These are phyloP conservation scores for Pseudocercospora fijiensis DNA, from an alignment of 2,329 filamentous ascomycete species.

Conservation along the genomic window DNA sequence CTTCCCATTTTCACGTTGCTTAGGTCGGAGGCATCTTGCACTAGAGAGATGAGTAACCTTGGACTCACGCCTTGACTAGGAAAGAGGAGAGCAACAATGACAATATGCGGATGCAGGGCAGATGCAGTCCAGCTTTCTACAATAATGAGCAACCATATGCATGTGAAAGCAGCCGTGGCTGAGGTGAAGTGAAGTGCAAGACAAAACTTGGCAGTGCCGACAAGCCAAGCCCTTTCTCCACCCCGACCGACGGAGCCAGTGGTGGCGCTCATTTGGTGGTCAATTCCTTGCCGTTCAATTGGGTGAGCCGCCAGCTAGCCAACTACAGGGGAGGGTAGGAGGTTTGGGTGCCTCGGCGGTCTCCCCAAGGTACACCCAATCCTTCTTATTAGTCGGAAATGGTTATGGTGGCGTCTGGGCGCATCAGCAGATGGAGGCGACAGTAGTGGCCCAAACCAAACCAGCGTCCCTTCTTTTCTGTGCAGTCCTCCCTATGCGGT, in stretches of 20 bases:
- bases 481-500: neutral
- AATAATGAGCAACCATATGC: neutral
- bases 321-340: neutral
- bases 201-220: neutral
- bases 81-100: neutral
- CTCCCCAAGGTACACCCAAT: neutral
- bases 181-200: neutral
- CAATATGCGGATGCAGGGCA: neutral
- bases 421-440: conserved; percentile 1
- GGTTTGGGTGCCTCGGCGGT: conserved; percentile 5
- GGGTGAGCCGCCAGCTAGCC: neutral
- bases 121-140: neutral
- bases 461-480: neutral
- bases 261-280: neutral
- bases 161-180: neutral
- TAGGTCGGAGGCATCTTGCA: neutral
- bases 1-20: neutral
- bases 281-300: neutral
- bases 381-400: conserved; percentile 2
- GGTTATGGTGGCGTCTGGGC: conserved; percentile 3
- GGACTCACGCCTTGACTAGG: neutral
- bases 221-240: neutral
- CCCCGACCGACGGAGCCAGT: neutral
- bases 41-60: neutral
- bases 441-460: neutral